Conservation (phyloP, 441 rosid genomes). For the Adansonia rubrostipa region DNA sequence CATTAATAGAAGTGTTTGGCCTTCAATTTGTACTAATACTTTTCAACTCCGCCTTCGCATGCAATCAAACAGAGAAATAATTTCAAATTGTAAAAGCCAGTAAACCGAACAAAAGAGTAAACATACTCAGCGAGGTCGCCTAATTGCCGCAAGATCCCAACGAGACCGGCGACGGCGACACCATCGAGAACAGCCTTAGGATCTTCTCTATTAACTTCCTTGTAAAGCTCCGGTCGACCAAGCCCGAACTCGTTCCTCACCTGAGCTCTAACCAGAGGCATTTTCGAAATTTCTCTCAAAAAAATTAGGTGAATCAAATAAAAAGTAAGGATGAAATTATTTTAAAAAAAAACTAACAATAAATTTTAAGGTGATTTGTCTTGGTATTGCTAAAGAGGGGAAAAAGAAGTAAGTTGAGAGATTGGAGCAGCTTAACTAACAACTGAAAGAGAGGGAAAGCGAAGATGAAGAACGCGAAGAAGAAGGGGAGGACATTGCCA, state of each 20-base stretch:
- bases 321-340: neutral
- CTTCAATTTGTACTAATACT: neutral
- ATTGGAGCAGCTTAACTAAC: constrained; percentile 74
- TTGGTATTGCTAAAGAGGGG: constrained; percentile 9
- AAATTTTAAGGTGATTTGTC: neutral
- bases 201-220: constrained; percentile 63
- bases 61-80: constrained; percentile 13
- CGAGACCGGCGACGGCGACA: constrained; percentile 89
- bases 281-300: constrained; percentile 30
- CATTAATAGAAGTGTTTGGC: neutral
- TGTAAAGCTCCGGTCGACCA: constrained; percentile 70
- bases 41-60: neutral
- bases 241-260: constrained; percentile 78
- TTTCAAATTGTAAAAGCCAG: neutral
- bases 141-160: constrained; percentile 96
- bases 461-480: neutral
- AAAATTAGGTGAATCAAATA: neutral
- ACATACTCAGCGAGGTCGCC: constrained; percentile 98
- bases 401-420: constrained; percentile 44
- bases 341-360: neutral
- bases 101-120: constrained; percentile 10
- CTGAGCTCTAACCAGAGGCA: constrained; percentile 86
- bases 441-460: constrained; percentile 40
- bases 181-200: constrained; percentile 86
- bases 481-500: constrained; percentile 49